phyloP scores from a whole-genome alignment of 169 alveolate genomes.

The Babesia gibsoni region DNA sequence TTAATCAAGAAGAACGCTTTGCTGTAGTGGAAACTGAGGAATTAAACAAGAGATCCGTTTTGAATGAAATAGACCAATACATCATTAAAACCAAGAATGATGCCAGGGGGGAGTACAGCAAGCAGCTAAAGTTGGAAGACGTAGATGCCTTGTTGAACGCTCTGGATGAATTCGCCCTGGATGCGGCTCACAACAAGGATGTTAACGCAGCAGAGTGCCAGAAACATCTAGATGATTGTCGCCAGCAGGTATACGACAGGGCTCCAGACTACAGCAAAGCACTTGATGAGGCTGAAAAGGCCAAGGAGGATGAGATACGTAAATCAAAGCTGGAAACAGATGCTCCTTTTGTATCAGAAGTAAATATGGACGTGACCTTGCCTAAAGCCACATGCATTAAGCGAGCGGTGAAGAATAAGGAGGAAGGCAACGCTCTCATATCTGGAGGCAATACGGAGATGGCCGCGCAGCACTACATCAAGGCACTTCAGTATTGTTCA shows the following conservation, averaged over 20 bases:
- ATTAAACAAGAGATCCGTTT: conserved; percentile 8
- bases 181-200: conserved; percentile 7
- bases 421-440: conserved; percentile 52
- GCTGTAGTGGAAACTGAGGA: conserved; percentile 39
- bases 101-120: conserved; percentile 20
- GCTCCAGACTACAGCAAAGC: conserved; percentile 15
- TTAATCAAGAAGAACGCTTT: conserved; percentile 11
- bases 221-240: conserved; percentile 5
- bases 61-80: conserved; percentile 59
- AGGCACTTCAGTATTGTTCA: conserved; percentile 54
- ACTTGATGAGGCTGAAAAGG: conserved; percentile 37
- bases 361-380: conserved; percentile 53
- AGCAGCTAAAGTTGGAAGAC: background rate
- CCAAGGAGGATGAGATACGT: conserved; percentile 12
- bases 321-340: background rate
- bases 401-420: conserved; percentile 61
- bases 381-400: conserved; percentile 52
- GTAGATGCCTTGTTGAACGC: background rate
- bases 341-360: background rate
- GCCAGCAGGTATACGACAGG: background rate
- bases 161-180: conserved; percentile 4
- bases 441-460: conserved; percentile 56
- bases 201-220: conserved; percentile 3
- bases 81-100: conserved; percentile 39
- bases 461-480: conserved; percentile 59